Evolutionary conservation across 768 basidiomycete genomes (phyloP), one percentile per base, ranked within the genome.

Genomic region (Mycena rebaudengoi): DNA sequence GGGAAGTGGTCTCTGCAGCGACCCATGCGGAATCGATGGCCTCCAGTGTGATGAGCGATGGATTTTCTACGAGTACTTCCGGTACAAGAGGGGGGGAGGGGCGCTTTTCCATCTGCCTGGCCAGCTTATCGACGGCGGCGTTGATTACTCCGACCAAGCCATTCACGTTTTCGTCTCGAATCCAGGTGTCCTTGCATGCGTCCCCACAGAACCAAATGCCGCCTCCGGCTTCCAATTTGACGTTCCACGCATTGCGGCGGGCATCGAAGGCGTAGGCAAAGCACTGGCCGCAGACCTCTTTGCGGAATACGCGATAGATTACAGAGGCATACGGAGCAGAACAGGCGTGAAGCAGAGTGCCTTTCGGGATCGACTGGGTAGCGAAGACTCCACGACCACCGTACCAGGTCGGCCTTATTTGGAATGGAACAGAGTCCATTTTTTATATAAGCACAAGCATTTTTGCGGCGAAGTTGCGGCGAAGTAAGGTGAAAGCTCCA

Each of bases 271-370:
- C 80, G 69, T 90, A 90, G 37, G 82, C 80, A 70, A 88, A 90
- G 73, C 90, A 91, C 70, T 84, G 77, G 11, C 82, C 85, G 67
- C 89, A 91, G 46, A 89, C 87, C 71, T 90, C 89, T 71, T 85
- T 88, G 39, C 87, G 81, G 66, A 89, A 91, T 63, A 84, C 83
- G 69, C 83, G 86, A 73, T 85, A 85, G 51, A 91, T 79, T 32
- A 88, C 86, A 50, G 80, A 81, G 0, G 84, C 80, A 69, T 86
- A 89, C 1, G 90, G 89, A 6, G 74, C 74, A 48, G 78, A 62
- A 58, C 83, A 82, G 23, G 74, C 73, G 54, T 84, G 76, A 41
- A 89, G 71, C 25, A 77, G 76, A 10, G 82, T 82, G 52, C 80
- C 79, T 39, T 79, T 76, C 4, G 78, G 75, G 56, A 88, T 82